A percentile compares a stretch with the other conserved stretches of the same genome.
Evolutionary conservation across 169 alveolate species (phyloP).

Genomic region (Cystoisospora suis): DNA sequence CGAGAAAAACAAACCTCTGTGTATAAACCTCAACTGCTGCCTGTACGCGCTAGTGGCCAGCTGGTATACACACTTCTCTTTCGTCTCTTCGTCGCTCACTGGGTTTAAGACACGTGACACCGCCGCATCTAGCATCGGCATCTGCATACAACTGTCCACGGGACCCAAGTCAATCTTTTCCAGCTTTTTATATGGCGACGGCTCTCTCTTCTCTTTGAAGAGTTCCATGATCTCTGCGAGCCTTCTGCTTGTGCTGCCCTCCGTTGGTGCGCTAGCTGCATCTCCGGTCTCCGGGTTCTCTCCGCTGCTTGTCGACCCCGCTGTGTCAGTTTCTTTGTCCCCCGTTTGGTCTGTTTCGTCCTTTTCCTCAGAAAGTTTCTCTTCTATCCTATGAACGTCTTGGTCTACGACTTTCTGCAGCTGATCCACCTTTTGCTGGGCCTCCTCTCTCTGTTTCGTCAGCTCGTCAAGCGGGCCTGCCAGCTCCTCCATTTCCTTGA

Average conservation of each 20-base stretch:
- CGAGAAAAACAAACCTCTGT: background rate
- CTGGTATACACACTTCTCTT: slow-evolving; percentile 9
- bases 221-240: slow-evolving; percentile 18
- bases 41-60: slow-evolving; percentile 29
- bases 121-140: slow-evolving; percentile 41
- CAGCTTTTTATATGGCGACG: slow-evolving; percentile 30
- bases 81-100: background rate
- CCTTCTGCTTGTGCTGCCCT: background rate
- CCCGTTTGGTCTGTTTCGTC: background rate
- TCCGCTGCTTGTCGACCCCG: background rate
- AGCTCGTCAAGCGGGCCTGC: background rate
- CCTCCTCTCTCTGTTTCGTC: background rate
- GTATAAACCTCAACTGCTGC: slow-evolving; percentile 9
- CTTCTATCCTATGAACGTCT: background rate
- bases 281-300: background rate
- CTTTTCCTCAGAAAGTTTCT: background rate
- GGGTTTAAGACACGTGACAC: slow-evolving; percentile 12
- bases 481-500: background rate
- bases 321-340: background rate
- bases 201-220: slow-evolving; percentile 41
- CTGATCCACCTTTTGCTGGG: background rate
- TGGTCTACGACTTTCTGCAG: background rate
- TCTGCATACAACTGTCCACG: slow-evolving; percentile 32
- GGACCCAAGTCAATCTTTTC: slow-evolving; percentile 45
- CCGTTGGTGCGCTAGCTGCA: background rate